phyloP scores from a whole-genome alignment of 306 rosid species.

The Erythrophleum fordii region DNA sequence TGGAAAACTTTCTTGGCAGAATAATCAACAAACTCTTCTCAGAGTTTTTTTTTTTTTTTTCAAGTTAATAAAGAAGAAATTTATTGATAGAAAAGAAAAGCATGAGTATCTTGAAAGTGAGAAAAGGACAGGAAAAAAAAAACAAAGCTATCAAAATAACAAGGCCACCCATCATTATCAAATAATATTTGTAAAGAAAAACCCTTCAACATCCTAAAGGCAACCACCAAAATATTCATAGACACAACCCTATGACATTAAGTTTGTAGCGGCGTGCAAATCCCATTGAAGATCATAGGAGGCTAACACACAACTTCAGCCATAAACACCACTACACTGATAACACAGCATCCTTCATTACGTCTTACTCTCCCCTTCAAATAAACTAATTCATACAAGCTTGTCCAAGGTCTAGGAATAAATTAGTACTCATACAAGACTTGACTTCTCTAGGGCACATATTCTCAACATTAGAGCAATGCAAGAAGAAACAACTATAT shows the following conservation, averaged over 20 bases:
- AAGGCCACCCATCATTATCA: background rate
- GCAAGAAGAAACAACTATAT: conserved; percentile 12
- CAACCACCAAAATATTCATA: background rate
- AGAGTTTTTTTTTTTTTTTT: background rate
- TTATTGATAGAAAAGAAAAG: background rate
- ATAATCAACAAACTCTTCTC: background rate
- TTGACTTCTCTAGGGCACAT: background rate
- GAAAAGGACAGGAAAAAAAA: background rate
- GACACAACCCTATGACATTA: conserved; percentile 1
- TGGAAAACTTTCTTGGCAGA: background rate
- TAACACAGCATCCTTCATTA: background rate
- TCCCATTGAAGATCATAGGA: background rate
- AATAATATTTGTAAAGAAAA: background rate
- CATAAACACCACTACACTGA: conserved; percentile 4
- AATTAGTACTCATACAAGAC: background rate
- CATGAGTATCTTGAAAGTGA: background rate
- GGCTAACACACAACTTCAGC: background rate
- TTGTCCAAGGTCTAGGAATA: background rate
- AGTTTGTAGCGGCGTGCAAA: background rate
- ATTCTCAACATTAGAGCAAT: background rate
- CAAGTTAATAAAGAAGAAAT: background rate
- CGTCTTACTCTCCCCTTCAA: conserved; percentile 8
- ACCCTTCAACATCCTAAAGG: background rate
- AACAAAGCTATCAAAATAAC: background rate
- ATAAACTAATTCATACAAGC: background rate